These are phyloP conservation scores for Thermomucor indicae-seudaticae DNA, from an alignment of 371 early-diverging fungal genomes.

Conservation along the genomic window DNA sequence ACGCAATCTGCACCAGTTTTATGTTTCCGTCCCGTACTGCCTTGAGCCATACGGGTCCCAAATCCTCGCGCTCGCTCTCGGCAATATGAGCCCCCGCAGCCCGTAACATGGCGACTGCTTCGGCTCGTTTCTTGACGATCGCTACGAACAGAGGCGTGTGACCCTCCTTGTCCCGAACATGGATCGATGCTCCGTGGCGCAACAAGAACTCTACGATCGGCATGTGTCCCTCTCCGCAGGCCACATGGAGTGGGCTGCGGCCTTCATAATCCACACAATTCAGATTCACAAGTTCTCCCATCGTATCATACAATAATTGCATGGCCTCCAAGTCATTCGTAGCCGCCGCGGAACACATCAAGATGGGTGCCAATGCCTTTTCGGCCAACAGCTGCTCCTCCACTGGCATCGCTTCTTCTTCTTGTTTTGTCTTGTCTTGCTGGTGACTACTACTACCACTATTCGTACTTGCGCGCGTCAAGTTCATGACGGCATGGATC, in stretches of 20 bases:
- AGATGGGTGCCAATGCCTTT: conserved; percentile 74
- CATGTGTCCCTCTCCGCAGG: conserved; percentile 73
- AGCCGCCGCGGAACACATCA: conserved; percentile 87
- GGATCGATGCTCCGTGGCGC: conserved; percentile 86
- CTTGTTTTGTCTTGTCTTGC: conserved; percentile 13
- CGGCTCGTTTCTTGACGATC: conserved; percentile 52
- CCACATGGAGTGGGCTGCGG: conserved; percentile 83
- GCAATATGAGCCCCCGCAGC: conserved; percentile 90
- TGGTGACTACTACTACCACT: no score
- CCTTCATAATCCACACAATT: conserved; percentile 90
- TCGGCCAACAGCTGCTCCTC: conserved; percentile 72
- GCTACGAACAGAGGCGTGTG: conserved; percentile 92
- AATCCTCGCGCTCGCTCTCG: conserved; percentile 70
- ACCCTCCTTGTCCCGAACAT: conserved; percentile 83
- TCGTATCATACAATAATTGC: conserved; percentile 52
- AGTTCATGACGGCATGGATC: conserved; percentile 45
- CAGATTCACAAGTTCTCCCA: conserved; percentile 51
- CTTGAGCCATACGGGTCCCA: conserved; percentile 45
- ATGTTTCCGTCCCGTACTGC: conserved; percentile 32
- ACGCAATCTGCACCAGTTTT: conserved; percentile 27
- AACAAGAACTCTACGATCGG: conserved; percentile 73
- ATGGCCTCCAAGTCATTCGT: conserved; percentile 82
- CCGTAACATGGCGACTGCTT: conserved; percentile 64
- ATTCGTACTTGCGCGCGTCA: conserved; percentile 14
- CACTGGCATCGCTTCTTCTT: conserved; percentile 5